Percentiles rank a stretch among this genome's conserved stretches.
These are phyloP conservation scores for Panicum virgatum DNA, from an alignment of 202 grass and related monocot species.

Conservation along the genomic window DNA sequence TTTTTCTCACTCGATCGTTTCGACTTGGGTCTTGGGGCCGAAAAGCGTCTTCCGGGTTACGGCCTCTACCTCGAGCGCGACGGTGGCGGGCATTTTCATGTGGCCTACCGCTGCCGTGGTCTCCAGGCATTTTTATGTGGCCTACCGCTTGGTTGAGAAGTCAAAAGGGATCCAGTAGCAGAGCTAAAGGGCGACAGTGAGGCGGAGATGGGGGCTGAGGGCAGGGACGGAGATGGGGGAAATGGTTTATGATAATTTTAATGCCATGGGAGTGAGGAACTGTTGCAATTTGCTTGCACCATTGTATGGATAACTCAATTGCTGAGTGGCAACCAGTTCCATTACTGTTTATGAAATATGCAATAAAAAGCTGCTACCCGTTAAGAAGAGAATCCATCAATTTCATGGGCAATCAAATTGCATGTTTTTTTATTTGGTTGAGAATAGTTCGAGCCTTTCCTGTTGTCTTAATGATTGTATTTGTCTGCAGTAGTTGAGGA, in stretches of 20 bases:
- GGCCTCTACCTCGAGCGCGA: neutral
- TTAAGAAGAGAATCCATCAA: neutral
- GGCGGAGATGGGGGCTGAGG: neutral
- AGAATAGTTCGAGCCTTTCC: neutral
- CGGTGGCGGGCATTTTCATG: neutral
- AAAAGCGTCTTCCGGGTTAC: neutral
- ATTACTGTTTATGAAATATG: neutral
- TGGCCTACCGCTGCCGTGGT: neutral
- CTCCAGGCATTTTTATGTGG: neutral
- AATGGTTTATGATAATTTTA: neutral
- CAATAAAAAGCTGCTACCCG: neutral
- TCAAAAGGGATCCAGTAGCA: neutral
- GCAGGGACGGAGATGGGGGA: neutral
- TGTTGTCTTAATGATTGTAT: conserved; percentile 2
- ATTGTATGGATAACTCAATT: too few species aligned
- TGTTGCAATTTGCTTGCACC: neutral
- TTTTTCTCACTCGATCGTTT: conserved; percentile 5
- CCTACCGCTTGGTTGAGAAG: neutral
- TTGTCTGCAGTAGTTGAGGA: conserved; percentile 23
- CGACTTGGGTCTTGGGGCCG: neutral
- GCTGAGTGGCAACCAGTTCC: neutral
- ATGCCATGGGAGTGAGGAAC: neutral
- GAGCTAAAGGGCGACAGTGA: neutral
- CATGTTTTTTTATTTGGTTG: neutral
- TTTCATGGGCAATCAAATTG: neutral